phyloP scores from a whole-genome alignment of 345 rosid species.

The Bruguiera gymnorhiza region DNA sequence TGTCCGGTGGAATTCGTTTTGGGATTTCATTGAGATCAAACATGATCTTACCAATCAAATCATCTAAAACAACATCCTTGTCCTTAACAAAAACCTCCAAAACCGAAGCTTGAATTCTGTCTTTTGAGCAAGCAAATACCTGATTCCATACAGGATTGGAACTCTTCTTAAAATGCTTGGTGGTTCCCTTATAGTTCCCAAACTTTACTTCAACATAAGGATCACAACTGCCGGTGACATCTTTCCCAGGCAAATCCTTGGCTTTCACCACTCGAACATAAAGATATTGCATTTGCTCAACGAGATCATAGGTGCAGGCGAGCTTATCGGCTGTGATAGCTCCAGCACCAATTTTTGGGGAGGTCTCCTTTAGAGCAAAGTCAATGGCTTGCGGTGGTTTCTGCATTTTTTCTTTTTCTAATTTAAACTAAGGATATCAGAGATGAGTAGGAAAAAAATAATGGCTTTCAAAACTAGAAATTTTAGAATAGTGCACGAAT shows the following conservation, averaged over 20 bases:
- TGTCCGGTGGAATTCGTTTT: slow-evolving; percentile 33
- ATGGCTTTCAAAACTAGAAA: slow-evolving; percentile 12
- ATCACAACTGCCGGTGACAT: slow-evolving; percentile 29
- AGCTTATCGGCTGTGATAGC: slow-evolving; percentile 24
- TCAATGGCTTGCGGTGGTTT: slow-evolving; percentile 26
- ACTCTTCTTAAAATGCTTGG: slow-evolving; percentile 32
- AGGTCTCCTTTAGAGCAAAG: slow-evolving; percentile 36
- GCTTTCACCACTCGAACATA: slow-evolving; percentile 35
- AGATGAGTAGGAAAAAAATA: neutral
- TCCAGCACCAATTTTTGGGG: slow-evolving; percentile 32
- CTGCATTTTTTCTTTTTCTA: slow-evolving; percentile 23
- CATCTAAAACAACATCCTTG: slow-evolving; percentile 31
- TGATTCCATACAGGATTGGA: slow-evolving; percentile 34
- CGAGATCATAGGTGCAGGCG: slow-evolving; percentile 35
- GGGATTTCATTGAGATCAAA: slow-evolving; percentile 32
- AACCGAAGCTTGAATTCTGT: slow-evolving; percentile 30
- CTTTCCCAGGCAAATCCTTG: slow-evolving; percentile 26
- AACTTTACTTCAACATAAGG: slow-evolving; percentile 33
- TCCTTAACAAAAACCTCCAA: slow-evolving; percentile 31
- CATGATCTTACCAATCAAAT: slow-evolving; percentile 25
- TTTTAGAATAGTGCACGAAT: neutral
- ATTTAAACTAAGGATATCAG: slow-evolving; percentile 6
- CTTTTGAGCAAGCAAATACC: slow-evolving; percentile 33
- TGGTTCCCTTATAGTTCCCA: slow-evolving; percentile 31
- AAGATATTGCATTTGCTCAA: slow-evolving; percentile 35